phyloP scores from a whole-genome alignment of 169 alveolate species.

The Toxoplasma gondii region DNA sequence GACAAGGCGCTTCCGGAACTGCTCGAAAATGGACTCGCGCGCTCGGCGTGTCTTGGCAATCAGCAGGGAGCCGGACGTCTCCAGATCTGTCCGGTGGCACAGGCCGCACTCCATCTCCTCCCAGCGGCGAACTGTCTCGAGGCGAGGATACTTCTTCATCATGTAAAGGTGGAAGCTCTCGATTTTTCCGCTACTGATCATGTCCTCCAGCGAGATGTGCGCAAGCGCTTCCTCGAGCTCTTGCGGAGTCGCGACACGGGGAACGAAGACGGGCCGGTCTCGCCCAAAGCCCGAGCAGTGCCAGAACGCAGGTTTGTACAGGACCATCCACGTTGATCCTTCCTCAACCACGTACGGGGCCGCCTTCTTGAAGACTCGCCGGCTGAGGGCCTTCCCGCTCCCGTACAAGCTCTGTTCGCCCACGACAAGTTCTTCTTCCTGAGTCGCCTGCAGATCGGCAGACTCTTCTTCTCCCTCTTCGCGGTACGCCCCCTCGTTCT shows the following conservation, averaged over 20 bases:
- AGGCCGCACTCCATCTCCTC: slow-evolving; percentile 79
- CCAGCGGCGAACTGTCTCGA: slow-evolving; percentile 78
- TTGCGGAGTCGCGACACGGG: slow-evolving; percentile 33
- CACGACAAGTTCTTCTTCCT: not conserved
- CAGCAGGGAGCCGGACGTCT: slow-evolving; percentile 78
- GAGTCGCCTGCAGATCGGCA: not conserved
- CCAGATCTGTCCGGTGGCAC: slow-evolving; percentile 79
- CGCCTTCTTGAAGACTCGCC: slow-evolving; percentile 69
- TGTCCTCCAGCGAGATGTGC: slow-evolving; percentile 72
- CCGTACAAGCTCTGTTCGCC: slow-evolving; percentile 35
- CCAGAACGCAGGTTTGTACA: slow-evolving; percentile 79
- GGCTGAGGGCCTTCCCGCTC: slow-evolving; percentile 55
- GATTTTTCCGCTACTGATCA: slow-evolving; percentile 74
- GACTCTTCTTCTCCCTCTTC: slow-evolving; percentile 4
- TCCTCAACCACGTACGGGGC: slow-evolving; percentile 77
- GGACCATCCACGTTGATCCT: slow-evolving; percentile 77
- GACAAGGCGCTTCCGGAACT: slow-evolving; percentile 76
- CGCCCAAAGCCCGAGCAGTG: slow-evolving; percentile 78
- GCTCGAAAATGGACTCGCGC: slow-evolving; percentile 76
- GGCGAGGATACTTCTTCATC: slow-evolving; percentile 77
- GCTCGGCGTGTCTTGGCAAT: slow-evolving; percentile 78
- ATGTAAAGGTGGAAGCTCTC: slow-evolving; percentile 78
- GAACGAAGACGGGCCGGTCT: slow-evolving; percentile 61
- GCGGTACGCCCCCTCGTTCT: not conserved
- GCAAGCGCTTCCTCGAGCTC: slow-evolving; percentile 73